A percentile compares a stretch with the other conserved stretches of the same genome.
Evolutionary conservation across 129 eudicot species (phyloP).

Genomic region (Solidago caesia): DNA sequence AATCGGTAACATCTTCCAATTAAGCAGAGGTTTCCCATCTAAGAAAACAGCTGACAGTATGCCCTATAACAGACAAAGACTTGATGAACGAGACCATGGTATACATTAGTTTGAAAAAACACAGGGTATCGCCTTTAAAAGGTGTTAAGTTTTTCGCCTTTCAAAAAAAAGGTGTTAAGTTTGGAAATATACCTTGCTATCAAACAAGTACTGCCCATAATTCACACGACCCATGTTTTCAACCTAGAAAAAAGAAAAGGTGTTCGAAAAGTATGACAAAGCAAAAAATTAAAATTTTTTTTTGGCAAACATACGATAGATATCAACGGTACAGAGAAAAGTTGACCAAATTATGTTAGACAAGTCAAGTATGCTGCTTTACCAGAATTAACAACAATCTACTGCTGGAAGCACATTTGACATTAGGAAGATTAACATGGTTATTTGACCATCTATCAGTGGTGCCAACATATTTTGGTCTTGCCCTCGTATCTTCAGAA

Average conservation of each 20-base stretch:
- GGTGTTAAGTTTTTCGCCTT: too few relatives aligned
- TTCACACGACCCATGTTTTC: constrained; percentile 96
- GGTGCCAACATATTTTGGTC: constrained; percentile 60
- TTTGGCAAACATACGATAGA: not conserved
- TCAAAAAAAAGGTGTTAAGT: constrained; percentile 18
- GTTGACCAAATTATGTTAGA: constrained; percentile 10
- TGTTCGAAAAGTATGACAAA: not conserved
- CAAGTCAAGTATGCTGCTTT: constrained; percentile 26
- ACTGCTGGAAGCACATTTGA: constrained; percentile 49
- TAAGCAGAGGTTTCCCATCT: constrained; percentile 55
- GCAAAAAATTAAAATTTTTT: not conserved
- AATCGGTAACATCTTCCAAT: constrained; percentile 77
- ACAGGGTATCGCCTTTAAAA: too few relatives aligned
- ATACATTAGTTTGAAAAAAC: not conserved
- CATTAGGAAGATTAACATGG: constrained; percentile 52
- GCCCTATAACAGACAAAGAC: constrained; percentile 49
- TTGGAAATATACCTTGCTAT: constrained; percentile 64
- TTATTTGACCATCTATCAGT: constrained; percentile 73
- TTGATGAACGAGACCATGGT: constrained; percentile 3
- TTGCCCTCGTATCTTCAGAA: constrained; percentile 37
- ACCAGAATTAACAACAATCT: constrained; percentile 76
- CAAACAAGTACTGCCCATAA: constrained; percentile 69
- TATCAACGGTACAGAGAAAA: not conserved
- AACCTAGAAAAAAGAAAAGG: constrained; percentile 46
- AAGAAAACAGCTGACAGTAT: constrained; percentile 75